Base-by-base conservation (phyloP, 1,284 basidiomycete genomes). In the Peniophora sp. region DNA sequence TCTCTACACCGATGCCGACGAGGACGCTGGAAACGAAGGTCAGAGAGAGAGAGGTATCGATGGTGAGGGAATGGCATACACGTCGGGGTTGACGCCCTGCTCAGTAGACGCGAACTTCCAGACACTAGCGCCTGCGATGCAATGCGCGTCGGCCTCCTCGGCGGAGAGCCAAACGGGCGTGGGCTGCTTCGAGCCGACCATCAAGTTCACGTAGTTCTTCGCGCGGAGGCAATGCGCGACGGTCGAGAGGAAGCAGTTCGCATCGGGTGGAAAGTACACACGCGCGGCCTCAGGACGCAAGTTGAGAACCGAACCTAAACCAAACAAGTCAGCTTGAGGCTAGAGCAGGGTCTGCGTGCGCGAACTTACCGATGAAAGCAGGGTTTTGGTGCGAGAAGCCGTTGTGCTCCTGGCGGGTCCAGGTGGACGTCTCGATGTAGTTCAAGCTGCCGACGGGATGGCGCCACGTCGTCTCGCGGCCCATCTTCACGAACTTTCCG, bases 211-310 rank as follows among this genome's bases (percentile, higher is more conserved):
- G 57, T 92, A 92, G 68, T 92, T 86, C 72, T 87, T 89, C 25
- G 89, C 82, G 46, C 85, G 70, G 55, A 95, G 65, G 59, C 88
- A 92, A 67, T 95, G 92, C 3, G 85, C 79, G 52, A 93, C 75
- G 20, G 84, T 86, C 41, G 84, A 87, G 52, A 93, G 68, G 68
- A 86, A 83, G 59, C 86, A 88, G 66, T 95, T 94, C 34, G 87
- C 85, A 63, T 95, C 92, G n/a, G 91, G 88, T 0, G 92, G 91
- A 34, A 95, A 74, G 65, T 94, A 95, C 38, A 95, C 86, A 14
- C 92, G 79, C 1, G 86, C 87, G 47, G 85, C 73, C 44, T 72
- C 69, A 16, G 86, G 76, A 56, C 92, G 92, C 53, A 94, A 68
- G 58, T 83, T 81, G 53, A 94, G 78, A 32, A 96, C 77, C 1